Conservation (phyloP, 306 rosid genomes). For the Betula pendula region DNA sequence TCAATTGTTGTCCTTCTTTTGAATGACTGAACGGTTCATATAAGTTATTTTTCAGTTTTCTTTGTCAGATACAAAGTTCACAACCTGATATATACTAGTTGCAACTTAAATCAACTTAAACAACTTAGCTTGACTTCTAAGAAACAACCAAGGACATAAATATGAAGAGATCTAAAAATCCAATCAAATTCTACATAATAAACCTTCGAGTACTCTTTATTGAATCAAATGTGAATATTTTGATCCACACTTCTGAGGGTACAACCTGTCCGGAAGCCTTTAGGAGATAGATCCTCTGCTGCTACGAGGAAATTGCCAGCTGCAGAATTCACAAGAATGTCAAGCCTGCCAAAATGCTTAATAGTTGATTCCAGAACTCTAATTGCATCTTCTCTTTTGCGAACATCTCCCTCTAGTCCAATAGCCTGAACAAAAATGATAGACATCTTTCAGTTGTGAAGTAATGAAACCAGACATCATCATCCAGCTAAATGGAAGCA, state of each 20-base stretch:
- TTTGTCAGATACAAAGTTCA: background rate
- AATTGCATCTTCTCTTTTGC: conserved; percentile 76
- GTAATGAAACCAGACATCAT: background rate
- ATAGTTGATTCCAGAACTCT: conserved; percentile 69
- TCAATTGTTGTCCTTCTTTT: too few relatives aligned
- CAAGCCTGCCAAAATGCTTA: conserved; percentile 71
- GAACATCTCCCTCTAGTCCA: conserved; percentile 89
- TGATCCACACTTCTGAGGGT: background rate
- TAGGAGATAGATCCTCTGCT: conserved; percentile 89
- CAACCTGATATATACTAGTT: background rate
- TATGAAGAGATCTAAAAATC: background rate
- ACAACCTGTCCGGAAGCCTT: conserved; percentile 90
- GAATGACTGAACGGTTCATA: background rate
- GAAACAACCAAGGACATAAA: background rate
- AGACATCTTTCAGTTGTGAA: background rate
- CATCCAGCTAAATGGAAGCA: background rate
- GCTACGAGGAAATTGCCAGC: conserved; percentile 83
- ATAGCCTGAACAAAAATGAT: conserved; percentile 47
- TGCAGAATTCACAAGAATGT: conserved; percentile 87
- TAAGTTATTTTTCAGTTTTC: background rate
- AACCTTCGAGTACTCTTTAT: background rate
- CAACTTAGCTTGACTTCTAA: background rate
- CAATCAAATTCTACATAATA: too few relatives aligned
- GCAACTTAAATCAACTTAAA: background rate
- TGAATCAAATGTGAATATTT: background rate